Base-by-base conservation (phyloP, 2,329 filamentous ascomycete species). In the Dothistroma septosporum region DNA sequence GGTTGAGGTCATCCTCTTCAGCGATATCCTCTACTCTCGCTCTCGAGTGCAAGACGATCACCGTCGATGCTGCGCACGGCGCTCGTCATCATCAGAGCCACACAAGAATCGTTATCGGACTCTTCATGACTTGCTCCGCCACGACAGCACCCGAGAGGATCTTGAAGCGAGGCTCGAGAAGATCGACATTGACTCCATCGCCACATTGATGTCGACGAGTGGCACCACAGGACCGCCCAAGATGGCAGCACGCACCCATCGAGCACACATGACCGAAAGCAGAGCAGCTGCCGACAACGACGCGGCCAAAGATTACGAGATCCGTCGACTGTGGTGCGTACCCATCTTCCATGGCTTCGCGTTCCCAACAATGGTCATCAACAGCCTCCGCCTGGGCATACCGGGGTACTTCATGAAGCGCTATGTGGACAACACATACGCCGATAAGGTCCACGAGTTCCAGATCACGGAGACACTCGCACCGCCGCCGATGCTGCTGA, bases 261-360 rank as follows among this genome's bases (percentile, higher is more conserved):
- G 79, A 80, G 67, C 77, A 73, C 2, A 78, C 75, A 80, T 63
- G 73, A 79, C 24, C 78, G 74, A 79, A 59, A 68, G 73, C 55
- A 14, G 60, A 11, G 66, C 69, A 48, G 69, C 73, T 22, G 59
- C 69, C 48, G 70, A 74, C 50, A 63, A 64, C 14, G 79, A 4
- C 76, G 53, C 59, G 3, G 54, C 37, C 8, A 74, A 73, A 62
- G 61, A 66, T 14, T 76, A 75, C 62, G 59, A 64, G 41, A 75
- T 78, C 7, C 76, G 73, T 32, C 76, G 80, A 37, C 69, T 84
- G 9, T 76, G 80, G 62, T 79, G 75, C 58, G 76, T 82, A 31
- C 82, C 81, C 12, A 79, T 82, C 73, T 84, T 84, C 67, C 82
- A 84, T 68, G 75, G 78, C 3, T 83, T 82, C 66, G 78, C 79